Evolutionary conservation across 1,139 yeast genomes (phyloP).

Genomic region (Hansenula sp.): DNA sequence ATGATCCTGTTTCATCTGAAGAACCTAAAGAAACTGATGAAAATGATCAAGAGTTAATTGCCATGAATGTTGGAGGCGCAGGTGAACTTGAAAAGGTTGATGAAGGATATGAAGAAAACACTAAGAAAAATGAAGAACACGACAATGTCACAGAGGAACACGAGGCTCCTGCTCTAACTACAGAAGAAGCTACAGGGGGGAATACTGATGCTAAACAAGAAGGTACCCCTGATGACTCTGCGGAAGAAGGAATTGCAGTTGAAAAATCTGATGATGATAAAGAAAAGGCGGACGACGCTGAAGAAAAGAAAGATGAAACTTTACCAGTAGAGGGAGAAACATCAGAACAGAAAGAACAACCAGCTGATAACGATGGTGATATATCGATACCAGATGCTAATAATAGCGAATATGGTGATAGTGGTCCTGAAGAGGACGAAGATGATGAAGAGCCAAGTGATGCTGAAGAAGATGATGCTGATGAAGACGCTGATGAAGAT

Average conservation of each 20-base stretch:
- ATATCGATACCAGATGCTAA: constrained; percentile 8
- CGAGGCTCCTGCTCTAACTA: no score
- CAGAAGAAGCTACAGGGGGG: no score
- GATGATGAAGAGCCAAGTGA: constrained; percentile 8
- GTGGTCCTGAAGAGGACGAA: constrained; percentile 8
- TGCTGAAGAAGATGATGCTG: constrained; percentile 7
- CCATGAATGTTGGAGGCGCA: neutral
- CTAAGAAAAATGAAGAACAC: no score
- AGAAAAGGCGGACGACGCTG: neutral
- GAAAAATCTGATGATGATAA: no score
- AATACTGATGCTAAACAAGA: no score
- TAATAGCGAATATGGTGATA: constrained; percentile 9
- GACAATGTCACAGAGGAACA: no score
- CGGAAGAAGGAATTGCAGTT: neutral
- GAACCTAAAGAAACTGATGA: constrained; percentile 1
- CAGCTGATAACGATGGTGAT: constrained; percentile 11
- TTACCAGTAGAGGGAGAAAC: neutral
- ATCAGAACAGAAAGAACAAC: neutral
- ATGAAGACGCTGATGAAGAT: constrained; percentile 5
- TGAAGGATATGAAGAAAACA: no score
- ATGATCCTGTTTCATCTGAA: constrained; percentile 2
- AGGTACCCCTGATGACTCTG: no score
- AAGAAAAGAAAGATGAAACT: neutral
- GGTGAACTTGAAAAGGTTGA: neutral
- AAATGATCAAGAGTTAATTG: neutral